These are phyloP conservation scores for Monilinia laxa DNA, from an alignment of 2,329 filamentous ascomycete genomes.

Conservation along the genomic window DNA sequence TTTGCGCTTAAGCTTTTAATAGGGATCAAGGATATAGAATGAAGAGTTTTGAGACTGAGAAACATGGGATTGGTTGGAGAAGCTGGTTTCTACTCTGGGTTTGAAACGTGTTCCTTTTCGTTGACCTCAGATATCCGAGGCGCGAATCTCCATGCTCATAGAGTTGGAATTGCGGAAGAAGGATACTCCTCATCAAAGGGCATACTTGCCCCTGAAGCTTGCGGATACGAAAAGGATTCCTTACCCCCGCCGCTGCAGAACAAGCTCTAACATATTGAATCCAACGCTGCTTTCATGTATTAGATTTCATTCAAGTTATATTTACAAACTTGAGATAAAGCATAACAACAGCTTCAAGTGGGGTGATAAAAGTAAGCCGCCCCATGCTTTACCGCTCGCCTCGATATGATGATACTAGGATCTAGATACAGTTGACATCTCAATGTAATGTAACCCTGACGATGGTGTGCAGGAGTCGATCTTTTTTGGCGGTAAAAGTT, in stretches of 20 bases:
- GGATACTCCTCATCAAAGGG: background rate
- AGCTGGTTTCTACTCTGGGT: background rate
- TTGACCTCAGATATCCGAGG: too few relatives aligned
- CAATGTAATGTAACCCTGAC: background rate
- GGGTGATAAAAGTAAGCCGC: background rate
- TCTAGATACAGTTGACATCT: background rate
- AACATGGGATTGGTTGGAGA: background rate
- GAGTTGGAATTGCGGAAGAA: background rate
- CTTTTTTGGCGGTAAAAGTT: background rate
- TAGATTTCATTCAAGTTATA: background rate
- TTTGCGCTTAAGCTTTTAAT: background rate
- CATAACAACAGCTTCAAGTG: background rate
- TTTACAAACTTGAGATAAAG: background rate
- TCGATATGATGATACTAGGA: background rate
- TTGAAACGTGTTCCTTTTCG: background rate
- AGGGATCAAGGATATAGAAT: background rate
- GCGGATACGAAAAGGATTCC: background rate
- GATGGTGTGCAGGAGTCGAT: background rate
- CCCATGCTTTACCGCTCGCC: background rate
- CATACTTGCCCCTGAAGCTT: background rate
- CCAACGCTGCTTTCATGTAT: background rate
- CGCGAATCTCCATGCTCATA: background rate
- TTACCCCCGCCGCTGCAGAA: too few relatives aligned
- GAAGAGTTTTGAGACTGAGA: background rate
- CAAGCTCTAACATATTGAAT: background rate